Conservation (phyloP, 2,329 filamentous ascomycete species). For the Cladosporium sp. region DNA sequence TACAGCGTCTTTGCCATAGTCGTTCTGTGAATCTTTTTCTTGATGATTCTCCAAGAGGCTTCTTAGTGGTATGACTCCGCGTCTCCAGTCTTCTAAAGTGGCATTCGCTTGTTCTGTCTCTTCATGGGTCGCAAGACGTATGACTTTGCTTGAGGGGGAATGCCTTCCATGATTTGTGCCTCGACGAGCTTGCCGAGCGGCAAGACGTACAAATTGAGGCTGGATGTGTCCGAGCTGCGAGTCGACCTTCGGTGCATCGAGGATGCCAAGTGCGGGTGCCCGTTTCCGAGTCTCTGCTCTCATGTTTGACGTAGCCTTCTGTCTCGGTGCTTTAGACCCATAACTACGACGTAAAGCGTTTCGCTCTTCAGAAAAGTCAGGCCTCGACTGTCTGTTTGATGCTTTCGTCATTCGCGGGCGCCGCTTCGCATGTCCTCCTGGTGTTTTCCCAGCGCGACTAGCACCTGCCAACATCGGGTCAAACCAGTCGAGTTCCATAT, state of each 20-base stretch:
- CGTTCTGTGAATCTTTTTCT: not conserved
- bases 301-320: not conserved
- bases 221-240: slow-evolving; percentile 28
- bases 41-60: not conserved
- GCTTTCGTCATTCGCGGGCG: slow-evolving; percentile 37
- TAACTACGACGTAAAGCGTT: not conserved
- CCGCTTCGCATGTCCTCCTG: slow-evolving; percentile 24
- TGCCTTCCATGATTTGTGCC: slow-evolving; percentile 47
- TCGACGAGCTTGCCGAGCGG: slow-evolving; percentile 48
- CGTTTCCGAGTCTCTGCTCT: not conserved
- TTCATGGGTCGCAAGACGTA: slow-evolving; percentile 47
- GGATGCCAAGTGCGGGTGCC: slow-evolving; percentile 43
- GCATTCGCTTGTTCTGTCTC: slow-evolving; percentile 54
- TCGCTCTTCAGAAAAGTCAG: slow-evolving; percentile 23
- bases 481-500: slow-evolving; percentile 45
- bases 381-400: slow-evolving; percentile 19
- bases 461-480: slow-evolving; percentile 35
- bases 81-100: slow-evolving; percentile 49
- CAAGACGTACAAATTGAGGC: slow-evolving; percentile 54
- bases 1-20: not conserved
- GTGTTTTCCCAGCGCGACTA: slow-evolving; percentile 14
- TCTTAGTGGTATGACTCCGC: slow-evolving; percentile 36
- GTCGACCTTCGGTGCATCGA: slow-evolving; percentile 42
- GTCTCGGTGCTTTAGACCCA: not conserved
- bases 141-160: slow-evolving; percentile 49